Base-by-base conservation (phyloP, 2,329 filamentous ascomycete genomes). In the Sporothrix sp. region DNA sequence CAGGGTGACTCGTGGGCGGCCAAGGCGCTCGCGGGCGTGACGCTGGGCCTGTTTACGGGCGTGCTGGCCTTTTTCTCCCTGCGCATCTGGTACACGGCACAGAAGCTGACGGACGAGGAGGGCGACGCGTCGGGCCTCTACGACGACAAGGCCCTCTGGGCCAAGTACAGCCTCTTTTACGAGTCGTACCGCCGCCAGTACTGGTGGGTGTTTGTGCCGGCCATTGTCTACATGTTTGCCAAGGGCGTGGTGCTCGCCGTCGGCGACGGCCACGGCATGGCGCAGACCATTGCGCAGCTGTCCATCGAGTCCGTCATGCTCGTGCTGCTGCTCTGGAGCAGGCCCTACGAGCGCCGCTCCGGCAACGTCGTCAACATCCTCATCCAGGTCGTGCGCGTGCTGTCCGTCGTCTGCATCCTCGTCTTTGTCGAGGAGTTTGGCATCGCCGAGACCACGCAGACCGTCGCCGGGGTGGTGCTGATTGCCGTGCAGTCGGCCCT, bases 81-180 rank as follows among this genome's bases (percentile, higher is more conserved):
- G 71, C 86, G 83, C 62, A 96, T 98, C 60, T 90, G 82, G 74
- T 73, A 71, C 58, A 81, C 85, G 13, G 93, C 87, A 7, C 78
- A 75, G 56, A 78, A 80, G 60, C 83, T 87, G 57, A 91, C 87
- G 72, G 76, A 81, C 61, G 61, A 73, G 27, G 83, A 95, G 58
- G 91, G 91, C 52, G 85, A 90, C 62, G 68, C 77, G 0, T 73
- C 75, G 14, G 79, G 72, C 11, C 75, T 98, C 8, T 97, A 89
- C 66, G 86, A 96, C 54, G 78, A 97, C 69, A 94, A 93, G 72
- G 79, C 85, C 52, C 82, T 84, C 36, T 96, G 93, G 90, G 76
- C 87, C 65, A 95, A 93, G 71, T 98, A 98, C 75, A 93, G 87
- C 61, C 75, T 96, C 55, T 97, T 98, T 71, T 98, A 98, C 72